These are phyloP conservation scores for Fusarium newnesense DNA, from an alignment of 2,329 filamentous ascomycete species.

Conservation along the genomic window DNA sequence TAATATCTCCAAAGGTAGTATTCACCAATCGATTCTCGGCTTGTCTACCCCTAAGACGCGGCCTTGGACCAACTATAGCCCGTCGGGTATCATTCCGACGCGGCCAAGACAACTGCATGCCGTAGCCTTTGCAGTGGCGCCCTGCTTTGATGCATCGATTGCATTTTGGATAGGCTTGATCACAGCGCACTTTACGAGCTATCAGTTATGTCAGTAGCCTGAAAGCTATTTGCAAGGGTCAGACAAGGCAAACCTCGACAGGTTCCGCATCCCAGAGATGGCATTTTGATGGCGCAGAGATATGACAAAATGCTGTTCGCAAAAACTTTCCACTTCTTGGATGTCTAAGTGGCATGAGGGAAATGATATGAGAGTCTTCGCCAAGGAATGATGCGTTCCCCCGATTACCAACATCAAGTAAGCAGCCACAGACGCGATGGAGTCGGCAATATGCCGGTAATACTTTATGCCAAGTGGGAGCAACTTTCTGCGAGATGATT, in stretches of 20 bases:
- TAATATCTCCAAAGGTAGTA: conserved; percentile 17
- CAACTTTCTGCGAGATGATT: conserved; percentile 11
- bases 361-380: neutral
- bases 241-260: no score
- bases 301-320: neutral
- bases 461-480: neutral
- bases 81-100: conserved; percentile 11
- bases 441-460: neutral
- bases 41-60: neutral
- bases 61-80: conserved; percentile 13
- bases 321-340: neutral
- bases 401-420: neutral
- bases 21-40: conserved; percentile 16
- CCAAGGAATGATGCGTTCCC: neutral
- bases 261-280: conserved; percentile 17
- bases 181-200: conserved; percentile 37
- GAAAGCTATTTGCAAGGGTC: no score
- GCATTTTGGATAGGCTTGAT: conserved; percentile 22
- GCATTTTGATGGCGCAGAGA: neutral
- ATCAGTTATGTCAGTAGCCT: neutral
- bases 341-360: accelerated
- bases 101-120: conserved; percentile 32
- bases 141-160: conserved; percentile 11
- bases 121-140: conserved; percentile 23
- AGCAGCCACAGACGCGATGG: neutral